phyloP scores from a whole-genome alignment of 257 asterid species.

The Jasminum sambac region DNA sequence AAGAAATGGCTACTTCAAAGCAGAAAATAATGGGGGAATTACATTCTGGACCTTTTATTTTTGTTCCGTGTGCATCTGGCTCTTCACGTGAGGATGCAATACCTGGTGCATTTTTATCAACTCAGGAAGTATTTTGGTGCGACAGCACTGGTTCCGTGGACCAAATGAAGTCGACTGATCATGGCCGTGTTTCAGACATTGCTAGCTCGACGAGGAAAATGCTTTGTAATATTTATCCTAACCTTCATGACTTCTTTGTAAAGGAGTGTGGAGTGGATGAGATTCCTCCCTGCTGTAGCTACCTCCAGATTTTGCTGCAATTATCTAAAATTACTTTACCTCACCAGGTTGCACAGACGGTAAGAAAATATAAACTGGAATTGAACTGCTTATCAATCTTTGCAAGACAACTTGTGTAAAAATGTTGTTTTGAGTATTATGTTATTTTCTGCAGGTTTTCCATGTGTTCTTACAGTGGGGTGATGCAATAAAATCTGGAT shows the following conservation, averaged over 20 bases:
- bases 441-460: constrained; percentile 51
- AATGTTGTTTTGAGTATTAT: constrained; percentile 10
- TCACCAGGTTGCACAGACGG: constrained; percentile 75
- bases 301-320: constrained; percentile 77
- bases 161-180: constrained; percentile 36
- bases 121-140: constrained; percentile 80
- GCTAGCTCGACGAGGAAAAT: constrained; percentile 39
- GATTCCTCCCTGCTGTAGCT: constrained; percentile 59
- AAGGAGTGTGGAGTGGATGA: constrained; percentile 79
- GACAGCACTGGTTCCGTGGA: constrained; percentile 59
- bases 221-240: constrained; percentile 61
- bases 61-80: constrained; percentile 59
- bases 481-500: constrained; percentile 67
- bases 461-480: constrained; percentile 74
- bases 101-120: constrained; percentile 66
- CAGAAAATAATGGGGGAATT: constrained; percentile 57
- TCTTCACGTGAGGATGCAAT: constrained; percentile 55
- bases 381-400: constrained; percentile 11
- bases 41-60: constrained; percentile 68
- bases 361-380: constrained; percentile 35
- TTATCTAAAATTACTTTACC: constrained; percentile 62
- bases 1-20: constrained; percentile 59
- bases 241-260: constrained; percentile 85
- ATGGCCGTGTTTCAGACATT: constrained; percentile 32
- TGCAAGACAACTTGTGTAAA: constrained; percentile 7